Evolutionary conservation across 192 early-diverging fungal species (phyloP), one percentile per base, ranked within the genome.

Genomic region (Coemansia sp.): DNA sequence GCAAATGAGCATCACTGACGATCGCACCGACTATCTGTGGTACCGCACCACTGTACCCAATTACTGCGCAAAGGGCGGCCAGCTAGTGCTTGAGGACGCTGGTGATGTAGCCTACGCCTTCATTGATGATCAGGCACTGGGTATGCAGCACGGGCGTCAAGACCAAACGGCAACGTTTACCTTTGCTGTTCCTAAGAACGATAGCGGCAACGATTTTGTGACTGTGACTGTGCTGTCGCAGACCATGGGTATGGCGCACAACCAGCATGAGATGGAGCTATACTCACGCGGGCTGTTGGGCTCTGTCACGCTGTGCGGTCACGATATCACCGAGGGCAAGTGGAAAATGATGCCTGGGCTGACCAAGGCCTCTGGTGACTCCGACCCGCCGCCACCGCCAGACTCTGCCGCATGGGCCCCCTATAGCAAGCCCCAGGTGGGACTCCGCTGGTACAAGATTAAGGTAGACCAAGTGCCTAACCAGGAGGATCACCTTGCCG

Each of bases 221-320:
- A 55, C 56, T 8, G 46, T 82, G 5, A 40, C 55, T 39, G 55
- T 82, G 8, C 59, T 82, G 60, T 60, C 74, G 48, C 69, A 76
- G 66, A 82, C 73, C 51, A 82, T 82, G 79, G 79, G 79, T 4
- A 67, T 74, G 64, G 70, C 70, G 50, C 70, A 82, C 64, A 71
- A 71, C 62, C 59, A 71, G 51, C 45, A 34, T 4, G 34, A 70
- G 40, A 76, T 76, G 79, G 79, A 82, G 60, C 59, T 57, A 9
- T 82, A 82, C 51, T 26, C 36, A 3, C 66, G 79, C 8, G 79
- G 79, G 0, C 45, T 82, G 6, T 63, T 82, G 10, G 79, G 79
- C 34, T 20, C 38, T 8, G 65, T 82, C 24, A 35, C 40, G n/a
- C 56, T 82, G 31, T 74, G 70, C 40, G 70, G 67, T 43, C 62